phyloP scores from a whole-genome alignment of 495 filamentous ascomycete species.

The Poronia punctata region DNA sequence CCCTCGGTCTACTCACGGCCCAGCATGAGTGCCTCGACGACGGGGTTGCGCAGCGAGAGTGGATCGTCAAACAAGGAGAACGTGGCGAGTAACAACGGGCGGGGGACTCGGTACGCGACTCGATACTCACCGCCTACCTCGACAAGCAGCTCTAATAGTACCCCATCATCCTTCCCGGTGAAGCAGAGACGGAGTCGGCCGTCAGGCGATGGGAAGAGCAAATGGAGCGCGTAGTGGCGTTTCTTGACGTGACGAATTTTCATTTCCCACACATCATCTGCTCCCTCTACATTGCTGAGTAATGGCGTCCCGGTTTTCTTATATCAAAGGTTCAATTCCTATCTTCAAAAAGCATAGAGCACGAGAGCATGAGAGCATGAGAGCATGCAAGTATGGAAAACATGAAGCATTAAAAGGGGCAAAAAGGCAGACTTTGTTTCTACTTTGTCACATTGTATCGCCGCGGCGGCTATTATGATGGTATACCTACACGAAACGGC shows the following conservation, averaged over 20 bases:
- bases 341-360: too few relatives aligned
- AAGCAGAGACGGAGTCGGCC: slow-evolving; percentile 19
- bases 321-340: too few relatives aligned
- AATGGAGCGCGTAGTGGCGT: slow-evolving; percentile 17
- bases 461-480: too few relatives aligned
- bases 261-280: too few relatives aligned
- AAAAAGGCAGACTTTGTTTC: too few relatives aligned
- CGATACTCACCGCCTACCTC: slow-evolving; percentile 12
- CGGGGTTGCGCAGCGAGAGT: slow-evolving; percentile 23
- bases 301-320: too few relatives aligned
- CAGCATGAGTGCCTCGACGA: slow-evolving; percentile 17
- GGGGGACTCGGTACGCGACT: slow-evolving; percentile 4
- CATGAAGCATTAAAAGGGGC: too few relatives aligned
- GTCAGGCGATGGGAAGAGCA: slow-evolving; percentile 21
- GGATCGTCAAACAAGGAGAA: slow-evolving; percentile 27
- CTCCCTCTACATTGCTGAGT: too few relatives aligned
- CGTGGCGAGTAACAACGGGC: slow-evolving; percentile 5
- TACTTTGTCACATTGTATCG: too few relatives aligned
- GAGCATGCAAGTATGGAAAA: too few relatives aligned
- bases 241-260: slow-evolving; percentile 6
- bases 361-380: too few relatives aligned
- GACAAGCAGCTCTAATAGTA: neutral
- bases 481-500: too few relatives aligned
- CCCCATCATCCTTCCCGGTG: slow-evolving; percentile 8
- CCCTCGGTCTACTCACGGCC: slow-evolving; percentile 30